Evolutionary conservation across 352 stramenopile species (phyloP), one percentile per base, ranked within the genome.

Genomic region (Pythium apleroticum): DNA sequence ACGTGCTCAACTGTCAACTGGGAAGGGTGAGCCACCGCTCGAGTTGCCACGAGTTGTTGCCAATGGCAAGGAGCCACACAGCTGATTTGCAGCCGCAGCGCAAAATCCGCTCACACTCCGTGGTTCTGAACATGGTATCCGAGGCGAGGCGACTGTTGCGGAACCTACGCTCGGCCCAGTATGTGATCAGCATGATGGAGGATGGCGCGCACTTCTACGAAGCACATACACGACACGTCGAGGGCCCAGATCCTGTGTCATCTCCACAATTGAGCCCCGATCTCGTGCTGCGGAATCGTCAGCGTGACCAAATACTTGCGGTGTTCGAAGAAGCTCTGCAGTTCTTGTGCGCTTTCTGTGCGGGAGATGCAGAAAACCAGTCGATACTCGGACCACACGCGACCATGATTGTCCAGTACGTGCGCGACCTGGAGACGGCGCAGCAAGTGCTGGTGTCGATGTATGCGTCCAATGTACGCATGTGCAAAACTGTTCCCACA

Each of bases 121-220:
- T 22, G 2, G 52, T 53, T 10, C 9, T 37, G 10, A 60, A 25
- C 0, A 78, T 80, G 30, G 53, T 62, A 12, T 49, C 74, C 28
- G 79, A 90, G 78, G 78, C 79, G 45, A 68, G 65, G 6, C 76
- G 83, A 4, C 63, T 92, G 41, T 61, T 92, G 33, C 68, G 80
- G 17, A 92, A 92, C 56, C 46, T 90, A 25, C 66, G 68, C 57
- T 80, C 78, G 14, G 71, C 79, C 11, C 69, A 89, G 41, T 83
- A 88, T 56, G 77, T 88, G 10, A 56, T 89, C 14, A 83, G 71
- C 20, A 89, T 92, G 77, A 72, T 92, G 54, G 65, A 76, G 20
- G 81, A 89, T 71, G 83, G 83, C 10, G 80, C 79, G 14, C 81
- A 92, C 58, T 88, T 89, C 49, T 92, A 85, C 20, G 79, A 89